A percentile compares a stretch with the other conserved stretches of the same genome.
phyloP scores from a whole-genome alignment of 176 grass and related monocot genomes.

The Hyparrhenia diplandra region DNA sequence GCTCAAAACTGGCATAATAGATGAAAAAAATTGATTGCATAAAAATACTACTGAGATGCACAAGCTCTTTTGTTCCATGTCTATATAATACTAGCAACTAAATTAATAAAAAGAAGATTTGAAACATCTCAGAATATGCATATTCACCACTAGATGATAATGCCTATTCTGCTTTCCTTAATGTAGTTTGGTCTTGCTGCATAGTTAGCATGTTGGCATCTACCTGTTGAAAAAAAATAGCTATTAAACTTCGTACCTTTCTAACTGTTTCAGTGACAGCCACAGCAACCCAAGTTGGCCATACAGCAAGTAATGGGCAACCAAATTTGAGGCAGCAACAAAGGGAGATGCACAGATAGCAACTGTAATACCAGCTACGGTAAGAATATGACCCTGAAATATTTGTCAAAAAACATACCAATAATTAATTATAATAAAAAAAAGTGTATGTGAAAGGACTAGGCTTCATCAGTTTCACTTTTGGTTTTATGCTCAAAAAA shows the following conservation, averaged over 20 bases:
- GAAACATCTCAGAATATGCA: not conserved
- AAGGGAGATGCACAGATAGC: constrained; percentile 83
- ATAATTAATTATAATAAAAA: not conserved
- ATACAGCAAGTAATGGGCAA: constrained; percentile 80
- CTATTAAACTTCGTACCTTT: constrained; percentile 42
- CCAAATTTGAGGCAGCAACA: constrained; percentile 66
- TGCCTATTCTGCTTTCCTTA: not conserved
- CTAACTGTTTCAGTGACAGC: constrained; percentile 80
- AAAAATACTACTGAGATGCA: not conserved
- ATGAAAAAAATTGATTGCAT: not conserved
- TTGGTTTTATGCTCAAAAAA: not conserved
- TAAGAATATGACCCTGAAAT: constrained; percentile 82
- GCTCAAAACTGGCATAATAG: not conserved
- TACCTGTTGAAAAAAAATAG: not conserved
- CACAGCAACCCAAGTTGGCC: constrained; percentile 83
- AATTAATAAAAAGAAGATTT: no score
- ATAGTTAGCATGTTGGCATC: not conserved
- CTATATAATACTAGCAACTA: not conserved
- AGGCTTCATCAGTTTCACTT: not conserved
- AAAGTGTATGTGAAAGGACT: not conserved
- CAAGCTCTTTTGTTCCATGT: not conserved
- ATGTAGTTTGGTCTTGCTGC: not conserved
- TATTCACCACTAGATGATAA: not conserved
- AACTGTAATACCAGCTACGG: constrained; percentile 72
- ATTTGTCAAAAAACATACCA: constrained; percentile 14